Base-by-base conservation (phyloP, 352 stramenopile genomes). In the Pythium sp. region DNA sequence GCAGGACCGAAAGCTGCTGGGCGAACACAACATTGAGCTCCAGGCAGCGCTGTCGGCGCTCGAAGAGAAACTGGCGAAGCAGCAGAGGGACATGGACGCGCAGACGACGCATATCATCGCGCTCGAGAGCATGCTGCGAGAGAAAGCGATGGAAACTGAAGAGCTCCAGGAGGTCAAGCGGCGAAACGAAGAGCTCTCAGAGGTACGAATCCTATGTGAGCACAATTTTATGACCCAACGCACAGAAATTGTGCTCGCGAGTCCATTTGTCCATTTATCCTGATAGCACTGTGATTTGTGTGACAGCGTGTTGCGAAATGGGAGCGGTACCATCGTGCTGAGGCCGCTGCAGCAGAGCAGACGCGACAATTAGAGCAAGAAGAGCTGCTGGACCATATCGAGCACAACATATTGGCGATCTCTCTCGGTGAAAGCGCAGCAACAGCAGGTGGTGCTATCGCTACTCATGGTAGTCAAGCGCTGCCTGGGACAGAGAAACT, bases 11-110 rank as follows among this genome's bases (percentile, higher is more conserved):
- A 94, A 94, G 67, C 70, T 92, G 18, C 65, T 92, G 59, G 92
- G 82, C 24, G 87, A 93, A 65, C 83, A 92, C 73, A 94, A 94
- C 54, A 76, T 94, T 53, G 85, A 93, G 71, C 75, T 93, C 12
- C 83, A 93, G 47, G 74, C 89, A 28, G 62, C 79, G 46, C 67
- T 91, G 24, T 72, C 70, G 18, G 61, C 68, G 8, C 79, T 91
- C 67, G 81, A 94, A 58, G 73, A 81, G 57, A 78, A 80, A 24
- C 68, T 86, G 0, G 54, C 15, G 15, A 71, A 71, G 58, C 73
- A 90, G 53, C 71, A 92, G 65, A 65, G 64, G 4, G 84, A 92
- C 12, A 79, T 84, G 68, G 79, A 92, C 58, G 38, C 69, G n/a
- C 81, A 90, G 68, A 78, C 82, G 22, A 70, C 79, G 15, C 77